These are phyloP conservation scores for Torrubiella hemipterigena DNA, from an alignment of 2,329 filamentous ascomycete genomes.

Conservation along the genomic window DNA sequence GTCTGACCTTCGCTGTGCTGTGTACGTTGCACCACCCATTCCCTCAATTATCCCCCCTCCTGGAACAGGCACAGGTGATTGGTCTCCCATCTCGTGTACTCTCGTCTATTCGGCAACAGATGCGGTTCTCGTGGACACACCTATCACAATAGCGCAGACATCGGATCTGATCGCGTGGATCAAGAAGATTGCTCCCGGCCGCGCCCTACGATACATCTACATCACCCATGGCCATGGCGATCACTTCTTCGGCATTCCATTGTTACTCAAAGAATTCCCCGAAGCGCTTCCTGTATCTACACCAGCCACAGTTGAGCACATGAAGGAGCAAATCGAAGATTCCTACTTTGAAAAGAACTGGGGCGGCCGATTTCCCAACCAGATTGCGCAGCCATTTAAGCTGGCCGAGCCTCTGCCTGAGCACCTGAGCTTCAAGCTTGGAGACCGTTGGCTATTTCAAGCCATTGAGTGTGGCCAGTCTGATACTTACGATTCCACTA, in stretches of 20 bases:
- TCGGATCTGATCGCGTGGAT: conserved; percentile 22
- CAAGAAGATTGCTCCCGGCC: conserved; percentile 14
- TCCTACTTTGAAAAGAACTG: conserved; percentile 9
- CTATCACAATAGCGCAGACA: conserved; percentile 17
- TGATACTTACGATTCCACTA: conserved; percentile 14
- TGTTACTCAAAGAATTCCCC: conserved; percentile 18
- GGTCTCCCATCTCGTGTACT: too few species aligned
- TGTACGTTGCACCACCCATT: too few species aligned
- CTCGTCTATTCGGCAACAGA: too few species aligned
- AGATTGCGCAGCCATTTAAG: conserved; percentile 10
- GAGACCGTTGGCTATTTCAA: conserved; percentile 1
- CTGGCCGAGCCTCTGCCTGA: conserved; percentile 8
- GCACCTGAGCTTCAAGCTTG: not conserved
- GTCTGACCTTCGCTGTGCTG: too few species aligned
- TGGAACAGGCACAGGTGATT: too few species aligned
- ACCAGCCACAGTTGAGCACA: conserved; percentile 10
- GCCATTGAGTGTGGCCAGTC: conserved; percentile 4
- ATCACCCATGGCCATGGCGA: conserved; percentile 29
- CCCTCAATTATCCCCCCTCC: too few species aligned
- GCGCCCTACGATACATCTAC: conserved; percentile 21
- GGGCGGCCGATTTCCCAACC: conserved; percentile 12
- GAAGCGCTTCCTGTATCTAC: conserved; percentile 11
- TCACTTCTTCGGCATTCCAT: conserved; percentile 23
- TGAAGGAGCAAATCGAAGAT: conserved; percentile 10
- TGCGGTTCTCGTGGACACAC: conserved; percentile 26